Percentiles rank a stretch among this genome's conserved stretches.
Conservation (phyloP, 139 green algal species). For the Yamagishiella unicocca region DNA sequence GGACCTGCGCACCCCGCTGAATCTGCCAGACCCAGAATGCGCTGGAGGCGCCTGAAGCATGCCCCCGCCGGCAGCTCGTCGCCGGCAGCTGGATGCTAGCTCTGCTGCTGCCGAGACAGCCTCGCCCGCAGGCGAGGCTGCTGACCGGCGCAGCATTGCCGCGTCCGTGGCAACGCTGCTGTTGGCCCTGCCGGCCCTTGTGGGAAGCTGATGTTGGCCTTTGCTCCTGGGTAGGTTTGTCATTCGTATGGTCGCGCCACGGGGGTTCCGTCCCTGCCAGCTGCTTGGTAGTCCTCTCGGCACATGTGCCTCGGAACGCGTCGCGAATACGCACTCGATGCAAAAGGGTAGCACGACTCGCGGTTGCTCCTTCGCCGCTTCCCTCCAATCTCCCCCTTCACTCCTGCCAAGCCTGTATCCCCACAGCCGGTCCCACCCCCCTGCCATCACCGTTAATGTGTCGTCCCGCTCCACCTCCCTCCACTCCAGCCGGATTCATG, state of each 20-base stretch:
- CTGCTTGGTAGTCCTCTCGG: too few relatives aligned
- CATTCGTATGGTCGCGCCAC: too few relatives aligned
- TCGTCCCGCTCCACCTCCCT: neutral
- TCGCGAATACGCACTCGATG: too few relatives aligned
- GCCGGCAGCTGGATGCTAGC: neutral
- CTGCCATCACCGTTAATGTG: too few relatives aligned
- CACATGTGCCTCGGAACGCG: too few relatives aligned
- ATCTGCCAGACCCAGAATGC: neutral
- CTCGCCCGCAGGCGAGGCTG: neutral
- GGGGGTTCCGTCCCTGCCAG: too few relatives aligned
- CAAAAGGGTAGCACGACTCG: too few relatives aligned
- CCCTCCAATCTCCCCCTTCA: neutral
- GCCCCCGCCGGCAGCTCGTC: slow-evolving; percentile 40
- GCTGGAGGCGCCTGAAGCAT: slow-evolving; percentile 24
- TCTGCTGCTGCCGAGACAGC: neutral
- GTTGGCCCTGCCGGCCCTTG: slow-evolving; percentile 67
- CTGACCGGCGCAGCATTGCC: slow-evolving; percentile 1
- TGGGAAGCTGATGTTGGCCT: slow-evolving; percentile 83
- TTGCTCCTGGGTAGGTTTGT: slow-evolving; percentile 66
- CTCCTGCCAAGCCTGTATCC: neutral
- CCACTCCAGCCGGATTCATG: slow-evolving; percentile 55
- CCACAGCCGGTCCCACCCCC: neutral
- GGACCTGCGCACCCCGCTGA: slow-evolving; percentile 11
- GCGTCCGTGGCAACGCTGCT: slow-evolving; percentile 54
- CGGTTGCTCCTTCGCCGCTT: neutral